Conservation (phyloP, 2,329 filamentous ascomycete genomes). For the Plectosphaerella cucumerina region DNA sequence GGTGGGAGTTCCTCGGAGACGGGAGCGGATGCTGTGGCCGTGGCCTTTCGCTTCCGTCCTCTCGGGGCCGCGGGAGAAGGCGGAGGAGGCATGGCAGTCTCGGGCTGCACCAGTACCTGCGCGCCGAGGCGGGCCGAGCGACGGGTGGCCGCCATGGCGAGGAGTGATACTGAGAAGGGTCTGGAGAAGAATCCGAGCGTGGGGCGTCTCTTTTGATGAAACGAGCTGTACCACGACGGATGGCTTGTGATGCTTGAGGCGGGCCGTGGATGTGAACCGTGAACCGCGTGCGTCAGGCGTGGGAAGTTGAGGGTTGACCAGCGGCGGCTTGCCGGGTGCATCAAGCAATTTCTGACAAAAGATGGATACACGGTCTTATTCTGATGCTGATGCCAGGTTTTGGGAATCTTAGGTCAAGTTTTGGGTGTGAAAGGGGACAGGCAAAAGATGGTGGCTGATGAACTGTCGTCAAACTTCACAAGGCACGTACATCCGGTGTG, state of each 20-base stretch:
- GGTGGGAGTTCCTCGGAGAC: slow-evolving; percentile 12
- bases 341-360: too few relatives aligned
- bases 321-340: too few relatives aligned
- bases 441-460: too few relatives aligned
- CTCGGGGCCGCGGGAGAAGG: slow-evolving; percentile 13
- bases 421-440: too few relatives aligned
- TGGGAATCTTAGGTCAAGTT: too few relatives aligned
- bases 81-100: slow-evolving; percentile 14
- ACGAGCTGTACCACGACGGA: not conserved
- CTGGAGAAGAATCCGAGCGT: slow-evolving; percentile 1
- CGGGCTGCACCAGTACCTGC: slow-evolving; percentile 11
- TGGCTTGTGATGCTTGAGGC: not conserved
- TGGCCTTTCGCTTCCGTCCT: slow-evolving; percentile 30
- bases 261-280: not conserved
- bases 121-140: slow-evolving; percentile 37
- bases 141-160: slow-evolving; percentile 26
- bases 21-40: slow-evolving; percentile 14
- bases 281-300: not conserved
- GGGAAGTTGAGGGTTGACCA: not conserved
- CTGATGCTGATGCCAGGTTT: too few relatives aligned
- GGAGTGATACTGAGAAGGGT: too few relatives aligned
- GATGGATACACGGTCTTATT: too few relatives aligned
- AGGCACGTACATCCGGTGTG: too few relatives aligned
- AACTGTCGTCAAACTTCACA: too few relatives aligned
- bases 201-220: not conserved